A percentile compares a stretch with the other conserved stretches of the same genome.
Evolutionary conservation across 2,329 filamentous ascomycete species (phyloP).

Genomic region (Didymella keratinophila): DNA sequence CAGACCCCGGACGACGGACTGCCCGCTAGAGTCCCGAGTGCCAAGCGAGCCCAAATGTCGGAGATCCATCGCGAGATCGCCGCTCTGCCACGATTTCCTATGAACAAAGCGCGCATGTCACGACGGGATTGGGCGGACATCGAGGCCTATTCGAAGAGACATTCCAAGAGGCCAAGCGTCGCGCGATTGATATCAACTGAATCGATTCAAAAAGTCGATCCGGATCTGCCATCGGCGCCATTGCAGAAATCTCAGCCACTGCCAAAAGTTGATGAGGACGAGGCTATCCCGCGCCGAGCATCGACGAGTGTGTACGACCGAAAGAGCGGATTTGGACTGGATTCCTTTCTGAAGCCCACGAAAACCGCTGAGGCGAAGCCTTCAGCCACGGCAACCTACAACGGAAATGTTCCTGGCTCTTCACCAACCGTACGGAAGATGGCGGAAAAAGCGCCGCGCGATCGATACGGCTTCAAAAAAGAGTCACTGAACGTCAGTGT

Average conservation of each 20-base stretch:
- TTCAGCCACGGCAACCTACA: conserved; percentile 16
- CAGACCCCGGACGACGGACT: conserved; percentile 10
- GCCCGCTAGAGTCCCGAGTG: conserved; percentile 20
- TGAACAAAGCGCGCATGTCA: conserved; percentile 41
- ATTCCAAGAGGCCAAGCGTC: conserved; percentile 34
- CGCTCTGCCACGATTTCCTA: conserved; percentile 41
- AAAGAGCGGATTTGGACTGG: conserved; percentile 32
- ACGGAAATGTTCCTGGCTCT: conserved; percentile 11
- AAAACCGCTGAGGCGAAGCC: conserved; percentile 6
- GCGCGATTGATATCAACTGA: conserved; percentile 30
- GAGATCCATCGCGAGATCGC: conserved; percentile 44
- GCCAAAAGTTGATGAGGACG: conserved; percentile 47
- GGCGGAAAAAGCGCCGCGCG: conserved; percentile 60
- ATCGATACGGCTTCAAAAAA: conserved; percentile 94
- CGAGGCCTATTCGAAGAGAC: conserved; percentile 41
- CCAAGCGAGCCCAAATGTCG: conserved; percentile 34
- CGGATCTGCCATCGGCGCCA: conserved; percentile 32
- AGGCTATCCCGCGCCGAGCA: conserved; percentile 44
- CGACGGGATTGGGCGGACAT: conserved; percentile 49
- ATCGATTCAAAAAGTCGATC: conserved; percentile 16
- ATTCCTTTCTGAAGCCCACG: conserved; percentile 16
- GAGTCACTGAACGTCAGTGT: conserved; percentile 78
- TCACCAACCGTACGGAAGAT: conserved; percentile 29
- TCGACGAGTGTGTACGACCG: conserved; percentile 48
- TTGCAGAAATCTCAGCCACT: conserved; percentile 37